Evolutionary conservation across 2,329 filamentous ascomycete species (phyloP).

Genomic region (Lasiodiplodia sp.): DNA sequence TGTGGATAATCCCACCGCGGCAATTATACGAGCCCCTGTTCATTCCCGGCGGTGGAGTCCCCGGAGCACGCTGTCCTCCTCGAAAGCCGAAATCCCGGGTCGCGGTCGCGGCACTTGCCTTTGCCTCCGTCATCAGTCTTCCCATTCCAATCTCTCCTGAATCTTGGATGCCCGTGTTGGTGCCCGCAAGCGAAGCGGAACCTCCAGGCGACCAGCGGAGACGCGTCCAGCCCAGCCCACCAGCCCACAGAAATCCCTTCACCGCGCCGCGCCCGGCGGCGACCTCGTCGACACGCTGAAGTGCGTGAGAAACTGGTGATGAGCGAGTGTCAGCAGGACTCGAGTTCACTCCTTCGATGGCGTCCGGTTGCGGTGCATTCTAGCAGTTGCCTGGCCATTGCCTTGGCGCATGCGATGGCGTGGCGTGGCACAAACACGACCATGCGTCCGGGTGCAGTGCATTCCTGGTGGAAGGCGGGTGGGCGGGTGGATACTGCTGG

Average conservation of each 20-base stretch:
- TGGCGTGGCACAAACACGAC: background rate
- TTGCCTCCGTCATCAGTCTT: background rate
- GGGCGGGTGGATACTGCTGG: background rate
- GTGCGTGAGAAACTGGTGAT: background rate
- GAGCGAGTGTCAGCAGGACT: conserved; percentile 12
- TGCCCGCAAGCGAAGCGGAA: conserved; percentile 11
- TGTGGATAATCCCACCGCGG: conserved; percentile 1
- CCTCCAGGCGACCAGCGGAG: conserved; percentile 12
- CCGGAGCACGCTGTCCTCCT: background rate
- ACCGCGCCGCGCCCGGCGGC: background rate
- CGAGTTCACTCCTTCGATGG: background rate
- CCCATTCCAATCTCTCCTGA: background rate
- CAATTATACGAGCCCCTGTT: conserved; percentile 1
- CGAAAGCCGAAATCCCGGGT: conserved; percentile 14
- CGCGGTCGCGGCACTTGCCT: conserved; percentile 17
- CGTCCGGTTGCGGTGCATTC: conserved; percentile 3
- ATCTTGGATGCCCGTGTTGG: conserved; percentile 4
- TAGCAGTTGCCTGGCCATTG: background rate
- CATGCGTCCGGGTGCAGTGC: conserved; percentile 6
- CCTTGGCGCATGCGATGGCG: conserved; percentile 7
- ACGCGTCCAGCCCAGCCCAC: background rate
- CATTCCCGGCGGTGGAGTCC: background rate
- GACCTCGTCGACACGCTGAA: background rate
- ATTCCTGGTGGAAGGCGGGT: background rate
- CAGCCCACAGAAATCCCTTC: background rate